Evolutionary conservation across 306 rosid species (phyloP), one percentile per base, ranked within the genome.

Genomic region (Quercus rubra): DNA sequence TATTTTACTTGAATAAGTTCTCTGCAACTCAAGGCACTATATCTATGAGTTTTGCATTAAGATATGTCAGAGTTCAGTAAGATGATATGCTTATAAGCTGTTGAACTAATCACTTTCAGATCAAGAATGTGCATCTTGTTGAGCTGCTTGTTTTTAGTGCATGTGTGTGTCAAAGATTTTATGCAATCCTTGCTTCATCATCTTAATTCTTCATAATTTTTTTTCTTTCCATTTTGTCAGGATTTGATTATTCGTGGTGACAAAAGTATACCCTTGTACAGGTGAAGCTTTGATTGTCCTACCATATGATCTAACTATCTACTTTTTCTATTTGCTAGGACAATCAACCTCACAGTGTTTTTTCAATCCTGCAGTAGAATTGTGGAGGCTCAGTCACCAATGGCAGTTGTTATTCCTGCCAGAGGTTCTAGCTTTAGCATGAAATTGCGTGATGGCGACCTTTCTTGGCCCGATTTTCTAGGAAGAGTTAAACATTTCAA

Each of bases 191-290:
- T 80, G 17, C 79, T 74, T 68, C 72, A n/a, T 41, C 74, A 66
- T 76, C 55, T 68, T 68, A 6, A 63, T 19, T 27, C n/a, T 68
- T 68, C 11, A 41, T 74, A 35, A 35, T 33, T 33, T 73, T 31
- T n/a, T 74, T 71, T 69, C 46, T 52, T 20, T 71, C 33, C 14
- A 38, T 41, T 78, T 59, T 59, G 9, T 80, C 88, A 95, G 99
- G 99, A 95, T 90, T 80, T 91, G 54, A 92, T 95, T 63, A 83
- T 89, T 76, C 98, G 98, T 72, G 99, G 97, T 18, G 93, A 91
- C 79, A 95, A 89, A 89, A 83, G 86, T 68, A 79, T 95, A 72
- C 97, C 98, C 41, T 87, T 95, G 79, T 95, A 92, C 82, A 91
- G 99, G 97, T 94, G 78, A 87, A 76, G 83, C 81, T 70, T 43